phyloP scores from a whole-genome alignment of 805 yeast species.

The Jamesozyma spencerorum region DNA sequence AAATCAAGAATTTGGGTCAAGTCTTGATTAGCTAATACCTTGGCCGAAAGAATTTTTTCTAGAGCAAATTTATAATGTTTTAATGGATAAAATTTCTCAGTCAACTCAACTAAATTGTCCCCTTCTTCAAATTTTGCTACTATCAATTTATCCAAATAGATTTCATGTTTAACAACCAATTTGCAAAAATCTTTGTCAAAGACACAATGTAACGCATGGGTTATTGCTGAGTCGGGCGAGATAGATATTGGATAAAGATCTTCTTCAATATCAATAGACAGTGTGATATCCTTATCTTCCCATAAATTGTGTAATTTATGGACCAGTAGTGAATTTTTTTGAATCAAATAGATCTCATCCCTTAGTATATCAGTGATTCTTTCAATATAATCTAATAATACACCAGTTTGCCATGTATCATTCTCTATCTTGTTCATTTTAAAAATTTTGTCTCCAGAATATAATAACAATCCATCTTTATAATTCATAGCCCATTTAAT shows the following conservation, averaged over 20 bases:
- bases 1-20: slow-evolving; percentile 18
- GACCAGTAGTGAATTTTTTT: slow-evolving; percentile 11
- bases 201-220: slow-evolving; percentile 23
- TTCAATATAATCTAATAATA: slow-evolving; percentile 20
- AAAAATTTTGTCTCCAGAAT: slow-evolving; percentile 11
- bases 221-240: slow-evolving; percentile 23
- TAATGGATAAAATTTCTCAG: slow-evolving; percentile 15
- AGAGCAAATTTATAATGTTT: slow-evolving; percentile 28
- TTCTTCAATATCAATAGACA: slow-evolving; percentile 18
- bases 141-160: slow-evolving; percentile 26
- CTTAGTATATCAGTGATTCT: slow-evolving; percentile 20
- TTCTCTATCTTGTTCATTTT: slow-evolving; percentile 10
- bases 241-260: slow-evolving; percentile 24
- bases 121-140: slow-evolving; percentile 11
- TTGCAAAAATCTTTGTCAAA: slow-evolving; percentile 13
- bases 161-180: slow-evolving; percentile 19
- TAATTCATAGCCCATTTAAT: slow-evolving; percentile 22
- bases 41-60: slow-evolving; percentile 27
- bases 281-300: slow-evolving; percentile 10
- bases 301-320: slow-evolving; percentile 20
- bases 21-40: slow-evolving; percentile 18
- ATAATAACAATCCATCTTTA: slow-evolving; percentile 21
- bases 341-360: slow-evolving; percentile 19
- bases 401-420: slow-evolving; percentile 13
- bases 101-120: slow-evolving; percentile 13